Conservation (phyloP, 768 basidiomycete genomes). For the Pleurotus sapidus region DNA sequence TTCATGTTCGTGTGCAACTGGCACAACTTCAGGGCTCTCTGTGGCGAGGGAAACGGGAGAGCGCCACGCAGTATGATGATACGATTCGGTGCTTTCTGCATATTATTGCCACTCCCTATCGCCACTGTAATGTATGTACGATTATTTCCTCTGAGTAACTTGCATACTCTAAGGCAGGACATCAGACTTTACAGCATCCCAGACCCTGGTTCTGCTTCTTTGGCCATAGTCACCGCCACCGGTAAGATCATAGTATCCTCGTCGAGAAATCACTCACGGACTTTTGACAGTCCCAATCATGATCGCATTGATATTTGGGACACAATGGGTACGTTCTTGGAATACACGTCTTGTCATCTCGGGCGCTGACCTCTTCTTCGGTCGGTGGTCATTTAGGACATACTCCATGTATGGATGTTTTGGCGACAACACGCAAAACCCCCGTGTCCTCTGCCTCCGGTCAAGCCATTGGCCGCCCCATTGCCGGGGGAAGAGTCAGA, state of each 20-base stretch:
- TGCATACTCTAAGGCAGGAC: neutral
- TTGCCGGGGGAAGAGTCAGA: neutral
- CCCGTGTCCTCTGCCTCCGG: too few species aligned
- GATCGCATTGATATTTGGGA: constrained; percentile 16
- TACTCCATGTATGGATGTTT: constrained; percentile 10
- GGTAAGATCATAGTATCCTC: neutral
- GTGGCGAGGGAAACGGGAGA: neutral
- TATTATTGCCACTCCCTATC: constrained; percentile 4
- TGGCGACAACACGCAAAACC: neutral
- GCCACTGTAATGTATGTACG: neutral
- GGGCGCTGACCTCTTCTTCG: neutral
- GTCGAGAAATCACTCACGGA: neutral
- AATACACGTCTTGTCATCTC: neutral
- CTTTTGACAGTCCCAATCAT: constrained; percentile 15
- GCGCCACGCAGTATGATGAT: constrained; percentile 15
- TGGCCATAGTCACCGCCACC: neutral
- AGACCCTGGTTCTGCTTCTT: neutral
- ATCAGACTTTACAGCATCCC: neutral
- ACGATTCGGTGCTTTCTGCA: constrained; percentile 13
- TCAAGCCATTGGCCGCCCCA: too few species aligned
- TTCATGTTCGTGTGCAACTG: constrained; percentile 13
- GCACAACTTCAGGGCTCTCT: neutral
- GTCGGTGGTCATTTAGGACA: constrained; percentile 5
- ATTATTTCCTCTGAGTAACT: neutral
- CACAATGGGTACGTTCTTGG: constrained; percentile 14